Conservation (phyloP, 2,329 filamentous ascomycete genomes). For the Magnaporthiopsis poae region DNA sequence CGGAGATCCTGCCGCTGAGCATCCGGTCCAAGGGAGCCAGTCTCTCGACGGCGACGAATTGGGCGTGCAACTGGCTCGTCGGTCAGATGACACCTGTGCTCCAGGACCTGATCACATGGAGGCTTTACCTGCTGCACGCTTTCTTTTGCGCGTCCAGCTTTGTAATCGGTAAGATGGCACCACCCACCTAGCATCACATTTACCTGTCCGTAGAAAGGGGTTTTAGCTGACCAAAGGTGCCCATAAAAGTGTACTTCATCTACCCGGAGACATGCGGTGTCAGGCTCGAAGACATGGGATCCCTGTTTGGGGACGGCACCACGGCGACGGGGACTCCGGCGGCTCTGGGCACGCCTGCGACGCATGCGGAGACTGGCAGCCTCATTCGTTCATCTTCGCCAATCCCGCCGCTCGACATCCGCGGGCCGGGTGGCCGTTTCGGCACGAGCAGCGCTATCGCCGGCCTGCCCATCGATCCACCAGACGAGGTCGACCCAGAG, state of each 20-base stretch:
- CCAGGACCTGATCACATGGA: conserved; percentile 86
- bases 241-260: conserved; percentile 72
- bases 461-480: conserved; percentile 71
- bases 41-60: conserved; percentile 90
- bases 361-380: conserved; percentile 67
- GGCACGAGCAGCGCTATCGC: conserved; percentile 63
- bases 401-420: conserved; percentile 64
- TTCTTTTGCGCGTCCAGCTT: conserved; percentile 96
- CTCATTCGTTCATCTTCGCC: conserved; percentile 71
- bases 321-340: conserved; percentile 67
- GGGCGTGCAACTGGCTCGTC: conserved; percentile 97
- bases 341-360: conserved; percentile 67
- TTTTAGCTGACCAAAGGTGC: neutral
- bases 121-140: conserved; percentile 86
- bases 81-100: conserved; percentile 89
- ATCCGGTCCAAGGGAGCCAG: conserved; percentile 95
- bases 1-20: conserved; percentile 93
- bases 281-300: conserved; percentile 91
- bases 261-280: conserved; percentile 96
- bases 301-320: conserved; percentile 84
- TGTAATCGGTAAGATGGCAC: conserved; percentile 67
- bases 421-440: conserved; percentile 37
- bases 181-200: neutral
- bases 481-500: conserved; percentile 43
- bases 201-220: neutral